These are phyloP conservation scores for Yamadazyma phyllophila DNA, from an alignment of 805 yeast species.

Conservation along the genomic window DNA sequence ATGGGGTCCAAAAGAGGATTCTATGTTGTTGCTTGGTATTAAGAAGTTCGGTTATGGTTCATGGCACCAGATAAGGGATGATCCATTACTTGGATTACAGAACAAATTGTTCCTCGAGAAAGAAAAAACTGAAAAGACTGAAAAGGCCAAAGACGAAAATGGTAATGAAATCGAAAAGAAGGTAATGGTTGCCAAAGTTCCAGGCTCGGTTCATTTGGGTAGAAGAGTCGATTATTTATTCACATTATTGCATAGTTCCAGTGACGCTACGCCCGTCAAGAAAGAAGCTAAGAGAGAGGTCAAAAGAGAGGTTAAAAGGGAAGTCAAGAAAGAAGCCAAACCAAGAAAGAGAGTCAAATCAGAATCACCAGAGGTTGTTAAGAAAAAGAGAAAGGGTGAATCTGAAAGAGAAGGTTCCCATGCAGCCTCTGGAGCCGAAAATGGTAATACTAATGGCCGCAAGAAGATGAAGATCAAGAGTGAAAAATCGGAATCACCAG, in stretches of 20 bases:
- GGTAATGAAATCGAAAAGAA: conserved; percentile 29
- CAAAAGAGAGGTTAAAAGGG: conserved; percentile 9
- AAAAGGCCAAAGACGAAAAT: conserved; percentile 23
- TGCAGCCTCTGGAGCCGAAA: conserved; percentile 3
- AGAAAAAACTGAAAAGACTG: conserved; percentile 22
- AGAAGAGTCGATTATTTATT: conserved; percentile 89
- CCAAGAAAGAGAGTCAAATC: conserved; percentile 11
- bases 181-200: conserved; percentile 45
- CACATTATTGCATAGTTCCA: conserved; percentile 55
- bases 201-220: conserved; percentile 88
- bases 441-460: conserved; percentile 8
- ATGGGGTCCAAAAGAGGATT: conserved; percentile 84
- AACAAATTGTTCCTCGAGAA: conserved; percentile 73
- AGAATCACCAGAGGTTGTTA: conserved; percentile 9
- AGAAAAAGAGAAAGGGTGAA: conserved; percentile 6
- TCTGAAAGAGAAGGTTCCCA: conserved; percentile 1
- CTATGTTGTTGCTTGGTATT: conserved; percentile 82
- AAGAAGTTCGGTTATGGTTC: conserved; percentile 93
- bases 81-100: conserved; percentile 82
- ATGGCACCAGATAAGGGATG: conserved; percentile 93
- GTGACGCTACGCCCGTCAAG: conserved; percentile 3
- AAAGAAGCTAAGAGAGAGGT: conserved; percentile 12
- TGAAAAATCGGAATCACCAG: conserved; percentile 14
- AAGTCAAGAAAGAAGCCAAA: conserved; percentile 10
- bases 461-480: conserved; percentile 10